Base-by-base conservation (phyloP, 257 asterid genomes). In the Solanum medicagineum region DNA sequence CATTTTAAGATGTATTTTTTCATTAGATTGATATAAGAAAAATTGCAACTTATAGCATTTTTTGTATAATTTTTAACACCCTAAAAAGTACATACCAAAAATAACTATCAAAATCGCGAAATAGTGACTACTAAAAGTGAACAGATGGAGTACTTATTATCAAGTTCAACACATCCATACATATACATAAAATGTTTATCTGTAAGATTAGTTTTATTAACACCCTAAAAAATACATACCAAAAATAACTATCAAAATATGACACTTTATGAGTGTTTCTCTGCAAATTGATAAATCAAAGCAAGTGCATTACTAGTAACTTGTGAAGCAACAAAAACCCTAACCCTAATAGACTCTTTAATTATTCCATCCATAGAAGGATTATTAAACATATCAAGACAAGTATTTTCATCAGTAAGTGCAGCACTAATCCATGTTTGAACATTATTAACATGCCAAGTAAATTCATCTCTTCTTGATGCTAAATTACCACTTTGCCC, bases 371-470 rank as follows among this genome's bases (percentile, higher is more conserved):
- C 91, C 32, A 94, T 84, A 65, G 91, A 84, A 87, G 88, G 88
- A 44, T 93, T 93, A 40, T 92, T 89, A 20, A 95, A 85, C 75
- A 97, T 95, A 20, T 95, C 93, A 9, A 93, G 82, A 71, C 99
- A 95, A 89, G 86, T 88, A 49, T 79, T 90, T 1, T 93, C 92
- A 57, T 92, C 95, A 7, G 97, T 93, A 56, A 94, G 80, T 56
- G 98, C 99, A 9, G 97, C 89, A 86, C 98, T 95, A 90, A 93
- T 91, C 99, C 99, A 94, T 1, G 99, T 94, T 74, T 89, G 86
- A 16, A 90, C 91, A 54, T 93, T 93, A 86, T 92, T 91, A 6
- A 90, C 90, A 63, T 89, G 93, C 95, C 93, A 92, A 24, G 83
- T 62, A 68, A 92, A 93, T 44, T 91, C 29, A 42, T 70, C 89